phyloP scores from a whole-genome alignment of 306 rosid genomes.

The Luffa acutangula region DNA sequence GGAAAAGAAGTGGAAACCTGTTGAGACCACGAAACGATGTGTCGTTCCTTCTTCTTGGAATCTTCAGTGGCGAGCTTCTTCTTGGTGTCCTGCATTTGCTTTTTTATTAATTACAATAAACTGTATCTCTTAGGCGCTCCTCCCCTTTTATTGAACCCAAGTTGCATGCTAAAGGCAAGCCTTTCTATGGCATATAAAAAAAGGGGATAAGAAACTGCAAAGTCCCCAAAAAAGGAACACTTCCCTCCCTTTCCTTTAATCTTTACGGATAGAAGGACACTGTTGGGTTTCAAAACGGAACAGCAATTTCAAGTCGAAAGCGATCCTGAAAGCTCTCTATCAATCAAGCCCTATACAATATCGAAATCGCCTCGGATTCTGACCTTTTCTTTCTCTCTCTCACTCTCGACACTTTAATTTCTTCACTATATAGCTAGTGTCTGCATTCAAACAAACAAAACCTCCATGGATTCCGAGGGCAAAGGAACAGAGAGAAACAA shows the following conservation, averaged over 20 bases:
- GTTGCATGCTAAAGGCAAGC: slow-evolving; percentile 61
- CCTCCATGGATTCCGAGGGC: slow-evolving; percentile 1
- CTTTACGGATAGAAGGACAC: slow-evolving; percentile 12
- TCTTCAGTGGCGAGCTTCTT: slow-evolving; percentile 48
- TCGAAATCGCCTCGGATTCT: slow-evolving; percentile 78
- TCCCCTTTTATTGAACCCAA: slow-evolving; percentile 45
- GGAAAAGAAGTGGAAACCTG: slow-evolving; percentile 40
- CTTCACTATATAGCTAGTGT: slow-evolving; percentile 20
- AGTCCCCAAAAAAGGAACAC: slow-evolving; percentile 7
- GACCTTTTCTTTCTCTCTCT: slow-evolving; percentile 34
- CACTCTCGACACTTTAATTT: slow-evolving; percentile 10
- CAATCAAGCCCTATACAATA: slow-evolving; percentile 20
- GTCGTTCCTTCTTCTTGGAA: slow-evolving; percentile 98
- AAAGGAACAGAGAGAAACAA: slow-evolving; percentile 12
- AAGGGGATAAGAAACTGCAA: slow-evolving; percentile 2
- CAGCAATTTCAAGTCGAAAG: slow-evolving; percentile 35
- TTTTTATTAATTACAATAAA: slow-evolving; percentile 16
- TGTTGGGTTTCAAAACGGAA: slow-evolving; percentile 23
- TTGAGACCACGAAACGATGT: slow-evolving; percentile 92
- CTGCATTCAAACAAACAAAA: slow-evolving; percentile 22
- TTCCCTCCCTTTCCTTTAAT: slow-evolving; percentile 10
- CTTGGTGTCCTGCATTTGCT: slow-evolving; percentile 52
- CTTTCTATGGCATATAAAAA: slow-evolving; percentile 23
- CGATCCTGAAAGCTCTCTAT: slow-evolving; percentile 23
- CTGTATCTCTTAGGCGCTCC: slow-evolving; percentile 61